phyloP scores from a whole-genome alignment of 495 filamentous ascomycete species.

The Xylaria cubensis region DNA sequence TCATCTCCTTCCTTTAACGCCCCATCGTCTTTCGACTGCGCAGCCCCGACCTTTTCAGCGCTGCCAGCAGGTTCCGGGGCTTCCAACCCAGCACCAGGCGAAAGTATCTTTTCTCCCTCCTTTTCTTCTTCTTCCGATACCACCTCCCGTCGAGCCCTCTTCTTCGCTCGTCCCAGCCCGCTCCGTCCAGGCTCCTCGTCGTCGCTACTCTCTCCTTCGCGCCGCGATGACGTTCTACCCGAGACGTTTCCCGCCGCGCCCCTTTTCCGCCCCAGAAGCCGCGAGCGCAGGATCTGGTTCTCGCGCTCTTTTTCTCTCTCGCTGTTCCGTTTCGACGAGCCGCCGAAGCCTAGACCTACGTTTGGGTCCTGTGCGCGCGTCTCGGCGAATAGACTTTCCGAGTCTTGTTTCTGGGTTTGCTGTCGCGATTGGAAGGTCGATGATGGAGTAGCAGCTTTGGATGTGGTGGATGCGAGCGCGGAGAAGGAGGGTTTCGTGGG shows the following conservation, averaged over 20 bases:
- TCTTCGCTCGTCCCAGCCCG: constrained; percentile 57
- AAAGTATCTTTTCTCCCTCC: constrained; percentile 22
- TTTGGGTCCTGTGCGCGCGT: constrained; percentile 42
- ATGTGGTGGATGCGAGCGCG: constrained; percentile 36
- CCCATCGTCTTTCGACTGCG: constrained; percentile 17
- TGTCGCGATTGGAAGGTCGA: not conserved
- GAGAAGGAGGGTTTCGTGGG: constrained; percentile 37
- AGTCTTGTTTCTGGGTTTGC: constrained; percentile 17
- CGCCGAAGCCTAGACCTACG: constrained; percentile 43
- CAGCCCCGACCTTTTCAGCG: constrained; percentile 16
- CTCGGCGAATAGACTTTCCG: constrained; percentile 41
- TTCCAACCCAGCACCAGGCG: not conserved
- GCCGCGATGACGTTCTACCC: constrained; percentile 22
- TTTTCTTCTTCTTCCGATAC: constrained; percentile 33
- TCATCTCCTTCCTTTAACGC: constrained; percentile 21
- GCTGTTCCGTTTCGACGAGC: constrained; percentile 13
- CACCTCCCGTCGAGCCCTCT: constrained; percentile 23
- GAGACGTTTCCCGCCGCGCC: constrained; percentile 18
- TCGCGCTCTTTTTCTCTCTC: constrained; percentile 27
- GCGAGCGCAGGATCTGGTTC: constrained; percentile 37
- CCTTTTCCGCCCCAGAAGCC: constrained; percentile 40
- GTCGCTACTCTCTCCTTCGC: constrained; percentile 58
- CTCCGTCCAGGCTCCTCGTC: constrained; percentile 70
- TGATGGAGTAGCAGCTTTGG: not conserved
- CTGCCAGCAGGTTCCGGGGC: not conserved